Conservation (phyloP, 768 basidiomycete species). For the Terana coerulea region DNA sequence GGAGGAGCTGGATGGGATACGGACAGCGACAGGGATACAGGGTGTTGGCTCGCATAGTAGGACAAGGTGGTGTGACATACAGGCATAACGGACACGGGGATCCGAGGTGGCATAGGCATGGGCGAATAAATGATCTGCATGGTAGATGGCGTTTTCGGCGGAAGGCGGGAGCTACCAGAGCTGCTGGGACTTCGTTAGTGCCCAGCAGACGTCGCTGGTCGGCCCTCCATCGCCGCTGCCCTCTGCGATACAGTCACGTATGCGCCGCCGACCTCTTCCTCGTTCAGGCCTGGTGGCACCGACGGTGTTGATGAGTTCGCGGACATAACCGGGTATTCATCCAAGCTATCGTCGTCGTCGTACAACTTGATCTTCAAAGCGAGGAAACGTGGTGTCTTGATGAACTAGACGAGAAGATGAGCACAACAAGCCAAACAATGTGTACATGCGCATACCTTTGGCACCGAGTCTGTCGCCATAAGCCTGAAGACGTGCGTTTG, state of each 20-base stretch:
- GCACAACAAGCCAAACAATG: conserved; percentile 10
- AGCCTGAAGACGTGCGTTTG: conserved; percentile 95
- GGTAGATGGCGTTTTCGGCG: conserved; percentile 7
- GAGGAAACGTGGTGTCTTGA: conserved; percentile 80
- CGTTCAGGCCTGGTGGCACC: conserved; percentile 65
- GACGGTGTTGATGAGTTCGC: conserved; percentile 36
- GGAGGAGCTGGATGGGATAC: neutral
- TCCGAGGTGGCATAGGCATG: conserved; percentile 14
- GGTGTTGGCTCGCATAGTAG: conserved; percentile 2
- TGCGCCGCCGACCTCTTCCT: conserved; percentile 76
- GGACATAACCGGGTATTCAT: conserved; percentile 38
- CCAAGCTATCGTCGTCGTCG: conserved; percentile 57
- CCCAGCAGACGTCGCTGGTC: conserved; percentile 5
- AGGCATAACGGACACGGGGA: conserved; percentile 10
- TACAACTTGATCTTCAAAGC: conserved; percentile 77
- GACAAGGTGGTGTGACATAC: conserved; percentile 7
- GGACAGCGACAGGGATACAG: conserved; percentile 1
- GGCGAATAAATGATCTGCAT: conserved; percentile 9
- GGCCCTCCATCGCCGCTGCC: conserved; percentile 61
- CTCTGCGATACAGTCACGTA: conserved; percentile 84
- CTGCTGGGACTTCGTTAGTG: conserved; percentile 1
- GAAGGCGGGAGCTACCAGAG: neutral
- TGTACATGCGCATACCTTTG: conserved; percentile 54
- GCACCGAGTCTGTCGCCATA: conserved; percentile 99
- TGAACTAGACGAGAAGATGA: conserved; percentile 52